Base-by-base conservation (phyloP, 495 filamentous ascomycete genomes). In the Pyrenula aspistea region DNA sequence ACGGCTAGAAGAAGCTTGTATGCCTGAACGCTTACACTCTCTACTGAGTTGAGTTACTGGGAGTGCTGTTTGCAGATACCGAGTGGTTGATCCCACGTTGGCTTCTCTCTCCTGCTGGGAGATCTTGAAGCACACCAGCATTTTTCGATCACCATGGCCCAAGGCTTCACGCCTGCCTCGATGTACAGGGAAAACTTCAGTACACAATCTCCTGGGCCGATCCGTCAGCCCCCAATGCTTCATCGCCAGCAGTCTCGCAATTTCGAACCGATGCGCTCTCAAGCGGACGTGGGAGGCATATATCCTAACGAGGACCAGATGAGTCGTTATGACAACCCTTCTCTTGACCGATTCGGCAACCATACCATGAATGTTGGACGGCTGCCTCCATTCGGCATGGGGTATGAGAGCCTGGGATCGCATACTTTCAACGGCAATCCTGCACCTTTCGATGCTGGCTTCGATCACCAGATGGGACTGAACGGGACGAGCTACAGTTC, bases 241-340 rank as follows among this genome's bases (percentile, higher is more conserved):
- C 82, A 84, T 62, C 79, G 81, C 62, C 78, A 87, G 67, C 69
- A 86, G 60, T 83, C 84, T 61, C 72, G 83, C 63, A 78, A 89
- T 60, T 86, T 86, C 62, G 83, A 87, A 60, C 75, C 80, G 50
- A 15, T 85, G 83, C 68, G 79, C 79, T 53, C 71, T 75, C 49
- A 77, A 80, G 71, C 79, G 80, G 31, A 42, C 4, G 15, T 42
- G 31, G 4, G 8, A 42, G 31, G 31, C 24, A 74, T 76, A 52
- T 83, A 81, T 51, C 71, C 86, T 63, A 86, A 83, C 65, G 83
- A 85, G 49, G 84, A 86, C 55, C 76, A 80, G 55, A 77, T 76
- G 73, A 71, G 71, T 61, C 76, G 77, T 68, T 86, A 77, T 67
- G 82, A 80, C 63, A 76, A 70, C 63, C 74, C 73, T 64, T 78